Conservation (phyloP, 2,329 filamentous ascomycete genomes). For the Coniochaeta pulveracea region DNA sequence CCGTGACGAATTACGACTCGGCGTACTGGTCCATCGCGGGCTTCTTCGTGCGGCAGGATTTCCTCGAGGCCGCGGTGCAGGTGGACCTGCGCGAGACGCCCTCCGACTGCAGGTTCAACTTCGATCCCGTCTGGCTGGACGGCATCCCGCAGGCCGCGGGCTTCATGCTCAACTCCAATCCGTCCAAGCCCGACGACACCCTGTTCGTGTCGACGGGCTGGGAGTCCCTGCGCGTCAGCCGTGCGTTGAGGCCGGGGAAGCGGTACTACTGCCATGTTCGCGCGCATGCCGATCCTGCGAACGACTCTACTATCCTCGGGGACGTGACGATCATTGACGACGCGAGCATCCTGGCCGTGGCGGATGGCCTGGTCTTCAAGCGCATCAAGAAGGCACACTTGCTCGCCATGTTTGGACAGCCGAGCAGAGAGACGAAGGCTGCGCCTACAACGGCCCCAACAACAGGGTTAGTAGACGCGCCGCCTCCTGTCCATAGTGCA, state of each 20-base stretch:
- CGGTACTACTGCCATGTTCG: constrained; percentile 4
- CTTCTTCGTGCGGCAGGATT: constrained; percentile 10
- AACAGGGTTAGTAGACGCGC: neutral
- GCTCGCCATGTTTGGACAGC: neutral
- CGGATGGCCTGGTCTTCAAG: neutral
- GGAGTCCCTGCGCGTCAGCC: constrained; percentile 4
- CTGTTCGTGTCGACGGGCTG: constrained; percentile 7
- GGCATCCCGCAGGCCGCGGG: constrained; percentile 6
- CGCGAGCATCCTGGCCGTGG: constrained; percentile 1
- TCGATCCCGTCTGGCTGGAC: constrained; percentile 9
- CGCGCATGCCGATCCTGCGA: neutral
- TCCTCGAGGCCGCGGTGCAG: constrained; percentile 7
- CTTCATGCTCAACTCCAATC: constrained; percentile 8
- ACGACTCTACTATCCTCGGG: constrained; percentile 1
- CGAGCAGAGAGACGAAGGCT: neutral
- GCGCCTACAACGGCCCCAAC: neutral
- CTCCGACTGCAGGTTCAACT: constrained; percentile 7
- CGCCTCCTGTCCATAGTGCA: neutral
- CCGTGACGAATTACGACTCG: constrained; percentile 5
- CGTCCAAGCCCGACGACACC: constrained; percentile 4
- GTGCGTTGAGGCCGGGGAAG: neutral
- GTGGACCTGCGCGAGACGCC: constrained; percentile 6
- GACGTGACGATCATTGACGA: neutral
- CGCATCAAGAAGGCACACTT: neutral
- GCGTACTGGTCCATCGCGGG: constrained; percentile 10